Percentiles rank a stretch among this genome's conserved stretches.
Evolutionary conservation across 2,329 filamentous ascomycete genomes (phyloP).

Genomic region (Claviceps purpurea): DNA sequence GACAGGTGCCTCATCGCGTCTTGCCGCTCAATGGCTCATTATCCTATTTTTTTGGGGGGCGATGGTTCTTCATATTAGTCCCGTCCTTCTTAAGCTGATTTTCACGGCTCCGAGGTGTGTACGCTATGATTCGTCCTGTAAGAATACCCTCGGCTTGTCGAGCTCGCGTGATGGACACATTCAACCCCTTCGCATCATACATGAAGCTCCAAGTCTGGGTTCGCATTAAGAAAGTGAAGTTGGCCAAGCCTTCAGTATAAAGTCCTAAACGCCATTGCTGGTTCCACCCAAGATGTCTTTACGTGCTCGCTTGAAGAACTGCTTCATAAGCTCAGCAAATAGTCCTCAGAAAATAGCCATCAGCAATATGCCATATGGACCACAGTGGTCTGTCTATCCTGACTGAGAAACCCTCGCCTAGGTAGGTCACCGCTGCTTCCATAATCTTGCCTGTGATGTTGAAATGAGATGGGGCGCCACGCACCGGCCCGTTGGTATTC

Average conservation of each 20-base stretch:
- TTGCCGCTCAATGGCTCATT: too few relatives aligned
- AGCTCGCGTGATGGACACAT: constrained; percentile 32
- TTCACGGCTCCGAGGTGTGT: constrained; percentile 1
- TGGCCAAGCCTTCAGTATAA: too few relatives aligned
- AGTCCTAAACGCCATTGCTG: too few relatives aligned
- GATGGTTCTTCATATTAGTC: too few relatives aligned
- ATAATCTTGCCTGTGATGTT: neutral
- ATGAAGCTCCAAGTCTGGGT: constrained; percentile 25
- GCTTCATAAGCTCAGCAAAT: too few relatives aligned
- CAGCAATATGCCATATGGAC: too few relatives aligned
- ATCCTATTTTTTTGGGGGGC: neutral
- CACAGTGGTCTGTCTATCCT: too few relatives aligned
- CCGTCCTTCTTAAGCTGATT: neutral
- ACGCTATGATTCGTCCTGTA: constrained; percentile 27
- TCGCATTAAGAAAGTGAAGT: constrained; percentile 21
- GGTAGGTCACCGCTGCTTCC: neutral
- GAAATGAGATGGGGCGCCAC: neutral
- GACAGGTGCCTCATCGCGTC: too few relatives aligned
- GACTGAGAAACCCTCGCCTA: too few relatives aligned
- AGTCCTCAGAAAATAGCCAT: too few relatives aligned
- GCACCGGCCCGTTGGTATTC: neutral
- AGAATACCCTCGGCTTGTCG: constrained; percentile 31
- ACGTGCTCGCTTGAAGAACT: too few relatives aligned
- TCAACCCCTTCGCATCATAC: constrained; percentile 29
- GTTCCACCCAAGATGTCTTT: too few relatives aligned